phyloP scores from a whole-genome alignment of 106 monocot genomes.

The Dioscorea alata region DNA sequence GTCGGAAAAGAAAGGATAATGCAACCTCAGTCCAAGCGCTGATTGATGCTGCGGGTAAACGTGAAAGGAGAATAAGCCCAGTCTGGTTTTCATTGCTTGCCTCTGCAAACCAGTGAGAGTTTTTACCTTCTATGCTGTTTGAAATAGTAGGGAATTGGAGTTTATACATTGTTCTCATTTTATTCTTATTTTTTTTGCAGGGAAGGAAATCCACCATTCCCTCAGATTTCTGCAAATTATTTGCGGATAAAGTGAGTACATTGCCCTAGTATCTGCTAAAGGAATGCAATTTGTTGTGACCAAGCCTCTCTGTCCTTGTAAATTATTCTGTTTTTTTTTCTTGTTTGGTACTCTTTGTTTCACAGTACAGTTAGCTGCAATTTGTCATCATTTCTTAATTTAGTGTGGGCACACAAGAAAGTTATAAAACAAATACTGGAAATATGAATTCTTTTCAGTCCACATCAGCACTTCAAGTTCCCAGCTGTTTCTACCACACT shows the following conservation, averaged over 20 bases:
- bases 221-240: constrained; percentile 57
- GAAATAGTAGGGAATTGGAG: neutral
- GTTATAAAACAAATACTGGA: neutral
- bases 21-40: constrained; percentile 35
- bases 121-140: neutral
- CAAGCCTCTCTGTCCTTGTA: neutral
- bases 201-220: constrained; percentile 46
- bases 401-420: neutral
- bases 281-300: neutral
- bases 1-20: constrained; percentile 39
- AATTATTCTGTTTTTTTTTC: neutral
- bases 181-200: constrained; percentile 26
- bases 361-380: neutral
- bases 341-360: neutral
- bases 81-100: constrained; percentile 80
- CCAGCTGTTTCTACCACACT: too few species aligned
- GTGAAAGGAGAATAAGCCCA: constrained; percentile 37
- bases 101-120: constrained; percentile 59
- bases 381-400: neutral
- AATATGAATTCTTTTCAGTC: neutral
- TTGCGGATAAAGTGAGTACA: constrained; percentile 74
- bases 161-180: neutral
- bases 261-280: neutral
- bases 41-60: constrained; percentile 41
- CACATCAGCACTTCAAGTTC: too few species aligned